phyloP scores from a whole-genome alignment of 441 rosid genomes.

The Adansonia gregorii region DNA sequence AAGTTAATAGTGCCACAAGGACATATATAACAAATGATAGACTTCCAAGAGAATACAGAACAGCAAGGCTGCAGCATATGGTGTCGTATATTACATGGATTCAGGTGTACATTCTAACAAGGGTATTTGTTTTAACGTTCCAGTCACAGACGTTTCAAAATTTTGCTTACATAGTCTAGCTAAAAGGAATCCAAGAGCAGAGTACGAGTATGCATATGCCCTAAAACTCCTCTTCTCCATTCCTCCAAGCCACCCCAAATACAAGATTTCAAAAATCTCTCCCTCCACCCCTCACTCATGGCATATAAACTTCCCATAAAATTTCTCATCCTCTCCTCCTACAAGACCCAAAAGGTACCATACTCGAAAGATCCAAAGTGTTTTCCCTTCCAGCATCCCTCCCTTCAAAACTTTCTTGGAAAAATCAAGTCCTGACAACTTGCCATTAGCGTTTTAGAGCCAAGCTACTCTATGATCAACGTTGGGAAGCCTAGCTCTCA shows the following conservation, averaged over 20 bases:
- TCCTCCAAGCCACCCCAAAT: neutral
- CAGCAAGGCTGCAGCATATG: conserved; percentile 1
- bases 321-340: neutral
- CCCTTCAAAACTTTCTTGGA: neutral
- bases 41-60: neutral
- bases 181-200: neutral
- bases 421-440: conserved; percentile 4
- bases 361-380: conserved; percentile 13
- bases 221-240: conserved; percentile 12
- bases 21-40: neutral
- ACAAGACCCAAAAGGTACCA: neutral
- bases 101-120: neutral
- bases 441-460: neutral
- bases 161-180: neutral
- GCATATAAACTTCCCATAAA: neutral
- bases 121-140: neutral
- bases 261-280: neutral
- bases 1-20: neutral
- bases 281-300: neutral
- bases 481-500: conserved; percentile 2
- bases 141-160: conserved; percentile 1
- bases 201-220: neutral
- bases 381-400: neutral
- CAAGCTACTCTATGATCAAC: neutral
- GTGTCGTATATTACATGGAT: neutral